Base-by-base conservation (phyloP, 345 rosid species). In the Brassica incana region DNA sequence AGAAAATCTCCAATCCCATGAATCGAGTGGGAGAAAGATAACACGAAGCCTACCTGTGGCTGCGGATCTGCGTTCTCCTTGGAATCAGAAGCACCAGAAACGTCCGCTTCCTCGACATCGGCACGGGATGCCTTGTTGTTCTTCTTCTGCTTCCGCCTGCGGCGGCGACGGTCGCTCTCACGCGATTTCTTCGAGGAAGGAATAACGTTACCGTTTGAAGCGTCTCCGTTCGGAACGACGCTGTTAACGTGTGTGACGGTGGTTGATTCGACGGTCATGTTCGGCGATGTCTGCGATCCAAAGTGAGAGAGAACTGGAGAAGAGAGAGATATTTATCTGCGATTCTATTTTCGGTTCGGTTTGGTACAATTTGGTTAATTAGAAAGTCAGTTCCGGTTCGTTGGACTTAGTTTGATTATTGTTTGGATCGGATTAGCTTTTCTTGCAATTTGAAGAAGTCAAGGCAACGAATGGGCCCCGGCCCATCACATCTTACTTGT, bases 131-230 rank as follows among this genome's bases (percentile, higher is more conserved):
- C 77, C 70, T 71, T 82, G 77, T 86, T 90, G 77, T 83, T 90
- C 90, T 96, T 95, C 94, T 96, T 96, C 88, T 93, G 99, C 91
- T 96, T 96, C 80, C 99, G 95, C 72, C 99, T 77, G 65, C 98
- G 91, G 72, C 98, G 98, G 16, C 99, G 99, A 40, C 98, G 85
- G 52, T 96, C 99, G 74, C 79, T 89, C 83, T 93, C 99, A 8
- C 87, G 89, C 1, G 93, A 84, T 77, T 92, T 90, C 81, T 86
- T 93, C 32, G 88, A 77, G 76, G 86, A 68, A 50, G 80, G 30
- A 20, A 12, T 54, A 14, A 74, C 38, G 78, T 72, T 80, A 23
- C 85, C 72, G 73, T 80, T 85, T 4, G 80, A 38, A 27, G 72
- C 81, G 85, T 88, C 94, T 69, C 94, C 94, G 69, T 87, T 90